phyloP scores from a whole-genome alignment of 441 rosid species.

The Erysimum pusillum region DNA sequence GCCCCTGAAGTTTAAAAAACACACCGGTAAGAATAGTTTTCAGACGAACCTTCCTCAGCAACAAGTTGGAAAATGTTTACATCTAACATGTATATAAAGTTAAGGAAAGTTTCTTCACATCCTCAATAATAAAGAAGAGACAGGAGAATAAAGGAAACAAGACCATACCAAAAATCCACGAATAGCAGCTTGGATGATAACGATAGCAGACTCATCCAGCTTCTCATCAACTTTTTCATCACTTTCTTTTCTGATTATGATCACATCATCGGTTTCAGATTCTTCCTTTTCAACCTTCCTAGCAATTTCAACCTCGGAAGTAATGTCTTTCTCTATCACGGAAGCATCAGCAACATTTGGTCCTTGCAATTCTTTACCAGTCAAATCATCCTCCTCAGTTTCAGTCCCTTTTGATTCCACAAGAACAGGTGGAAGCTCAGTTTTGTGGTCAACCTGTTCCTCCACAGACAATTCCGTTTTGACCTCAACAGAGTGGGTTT shows the following conservation, averaged over 20 bases:
- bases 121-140: slow-evolving; percentile 5
- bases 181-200: slow-evolving; percentile 69
- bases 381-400: slow-evolving; percentile 31
- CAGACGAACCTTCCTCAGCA: too few species aligned
- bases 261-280: slow-evolving; percentile 48
- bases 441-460: slow-evolving; percentile 52
- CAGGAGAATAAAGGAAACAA: slow-evolving; percentile 5
- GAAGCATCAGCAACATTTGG: neutral
- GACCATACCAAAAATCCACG: slow-evolving; percentile 70
- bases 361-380: slow-evolving; percentile 16
- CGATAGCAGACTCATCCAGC: slow-evolving; percentile 60
- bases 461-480: slow-evolving; percentile 15
- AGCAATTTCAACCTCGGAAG: slow-evolving; percentile 21
- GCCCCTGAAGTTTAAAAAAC: slow-evolving; percentile 57
- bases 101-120: slow-evolving; percentile 13
- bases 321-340: slow-evolving; percentile 28
- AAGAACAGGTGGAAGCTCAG: slow-evolving; percentile 39
- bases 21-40: too few species aligned
- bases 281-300: slow-evolving; percentile 43
- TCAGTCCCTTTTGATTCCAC: slow-evolving; percentile 50
- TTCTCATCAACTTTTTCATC: slow-evolving; percentile 48
- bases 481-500: neutral
- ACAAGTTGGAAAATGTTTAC: neutral
- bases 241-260: slow-evolving; percentile 38
- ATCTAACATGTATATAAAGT: slow-evolving; percentile 16